Evolutionary conservation across 805 yeast genomes (phyloP), one percentile per base, ranked within the genome.

Genomic region (Grigorovia transvaalensis): DNA sequence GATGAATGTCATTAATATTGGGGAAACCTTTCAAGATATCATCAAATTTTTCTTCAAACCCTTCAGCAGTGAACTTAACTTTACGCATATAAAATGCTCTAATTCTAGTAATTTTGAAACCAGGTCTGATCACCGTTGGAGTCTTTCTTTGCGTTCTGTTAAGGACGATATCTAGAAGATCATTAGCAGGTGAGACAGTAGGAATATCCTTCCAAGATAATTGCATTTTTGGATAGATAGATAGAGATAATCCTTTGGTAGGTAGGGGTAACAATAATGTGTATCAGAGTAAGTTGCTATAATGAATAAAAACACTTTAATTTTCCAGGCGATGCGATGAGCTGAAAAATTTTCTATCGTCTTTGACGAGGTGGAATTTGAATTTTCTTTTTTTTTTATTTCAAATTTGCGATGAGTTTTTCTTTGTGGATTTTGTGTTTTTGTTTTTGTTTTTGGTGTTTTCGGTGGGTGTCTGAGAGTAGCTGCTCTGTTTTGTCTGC

Each of bases 101-200:
- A 64, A 93, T 93, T 77, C 99, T 88, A 63, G 93, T 85, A 69
- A 93, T 91, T 67, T 87, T 85, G 76, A 90, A 93, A 53, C 98
- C 98, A 18, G 96, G 86, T 70, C 99, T 84, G 60, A 93, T 86
- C 52, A 93, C 97, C n/a, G 99, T 93, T 53, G 99, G 99, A 6
- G 99, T 93, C 74, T 93, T 93, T 74, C 99, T 83, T 75, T 93
- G 99, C 1, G 99, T 93, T 67, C 97, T 80, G 77, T 93, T 93
- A 59, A 93, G 85, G 56, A 93, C 96, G 57, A 93, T 88, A 72
- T 93, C 99, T 81, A 93, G 77, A 78, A 90, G 77, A 72, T 93
- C 98, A 70, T 85, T 88, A 63, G 95, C 75, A 58, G 83, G 83
- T 47, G 98, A 95, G 58, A 91, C 96, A 48, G 95, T 83, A 20